Percentiles rank a stretch among this genome's conserved stretches.
These are phyloP conservation scores for Epichloe glyceriae DNA, from an alignment of 2,329 filamentous ascomycete species.

Conservation along the genomic window DNA sequence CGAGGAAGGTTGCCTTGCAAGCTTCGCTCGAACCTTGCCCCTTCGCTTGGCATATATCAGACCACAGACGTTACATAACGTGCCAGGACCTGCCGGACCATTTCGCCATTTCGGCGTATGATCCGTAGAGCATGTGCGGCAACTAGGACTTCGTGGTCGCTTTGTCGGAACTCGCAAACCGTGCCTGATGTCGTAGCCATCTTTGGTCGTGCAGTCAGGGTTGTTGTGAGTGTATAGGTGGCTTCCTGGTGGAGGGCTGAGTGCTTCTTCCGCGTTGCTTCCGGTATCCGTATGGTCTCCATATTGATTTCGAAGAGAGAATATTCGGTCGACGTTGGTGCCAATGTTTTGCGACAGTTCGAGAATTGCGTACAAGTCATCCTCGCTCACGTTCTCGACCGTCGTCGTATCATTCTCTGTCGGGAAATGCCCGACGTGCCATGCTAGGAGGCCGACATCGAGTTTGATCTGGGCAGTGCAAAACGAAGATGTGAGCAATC, in stretches of 20 bases:
- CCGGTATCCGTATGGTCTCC: not conserved
- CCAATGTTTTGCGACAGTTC: slow-evolving; percentile 8
- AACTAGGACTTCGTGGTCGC: slow-evolving; percentile 15
- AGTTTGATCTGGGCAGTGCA: slow-evolving; percentile 5
- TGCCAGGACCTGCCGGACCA: slow-evolving; percentile 60
- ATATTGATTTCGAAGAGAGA: slow-evolving; percentile 6
- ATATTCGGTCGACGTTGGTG: slow-evolving; percentile 6
- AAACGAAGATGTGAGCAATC: not conserved
- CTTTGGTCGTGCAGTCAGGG: not conserved
- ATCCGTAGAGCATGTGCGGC: slow-evolving; percentile 46
- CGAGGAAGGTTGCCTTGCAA: not conserved
- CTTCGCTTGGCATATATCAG: slow-evolving; percentile 29
- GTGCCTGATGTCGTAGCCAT: not conserved
- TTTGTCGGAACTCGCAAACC: not conserved
- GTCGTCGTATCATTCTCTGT: not conserved
- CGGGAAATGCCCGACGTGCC: slow-evolving; percentile 7
- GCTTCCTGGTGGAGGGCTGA: not conserved
- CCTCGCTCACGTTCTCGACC: slow-evolving; percentile 4
- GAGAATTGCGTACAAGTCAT: slow-evolving; percentile 6
- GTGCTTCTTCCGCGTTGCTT: not conserved
- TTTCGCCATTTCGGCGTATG: slow-evolving; percentile 67
- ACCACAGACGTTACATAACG: slow-evolving; percentile 62
- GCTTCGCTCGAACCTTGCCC: slow-evolving; percentile 2
- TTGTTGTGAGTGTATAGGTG: not conserved
- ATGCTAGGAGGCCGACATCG: slow-evolving; percentile 6